Evolutionary conservation across 1,284 basidiomycete genomes (phyloP).

Genomic region (Marasmius fiardii): DNA sequence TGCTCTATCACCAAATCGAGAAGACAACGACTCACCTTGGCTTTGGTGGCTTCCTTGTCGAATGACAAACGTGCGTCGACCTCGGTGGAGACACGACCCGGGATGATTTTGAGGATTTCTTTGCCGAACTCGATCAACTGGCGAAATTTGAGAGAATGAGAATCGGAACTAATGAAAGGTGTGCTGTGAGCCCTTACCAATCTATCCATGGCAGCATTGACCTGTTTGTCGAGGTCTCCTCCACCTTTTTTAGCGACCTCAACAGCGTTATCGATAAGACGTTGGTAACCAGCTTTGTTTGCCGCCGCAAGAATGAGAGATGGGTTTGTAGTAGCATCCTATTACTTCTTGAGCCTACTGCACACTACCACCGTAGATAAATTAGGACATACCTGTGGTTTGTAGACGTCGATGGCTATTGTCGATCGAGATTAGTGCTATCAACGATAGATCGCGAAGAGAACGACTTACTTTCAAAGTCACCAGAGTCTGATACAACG

Average conservation of each 20-base stretch:
- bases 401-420: slow-evolving; percentile 85
- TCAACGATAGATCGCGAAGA: not conserved
- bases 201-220: slow-evolving; percentile 81
- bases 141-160: not conserved
- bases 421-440: slow-evolving; percentile 11
- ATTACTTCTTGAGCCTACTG: slow-evolving; percentile 7
- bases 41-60: slow-evolving; percentile 90
- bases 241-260: slow-evolving; percentile 82
- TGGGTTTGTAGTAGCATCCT: slow-evolving; percentile 95
- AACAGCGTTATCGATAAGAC: slow-evolving; percentile 83
- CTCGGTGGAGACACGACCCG: slow-evolving; percentile 98
- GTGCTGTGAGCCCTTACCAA: slow-evolving; percentile 56
- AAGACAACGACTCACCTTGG: slow-evolving; percentile 51
- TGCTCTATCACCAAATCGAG: not conserved
- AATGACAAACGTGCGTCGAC: slow-evolving; percentile 98
- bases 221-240: slow-evolving; percentile 67
- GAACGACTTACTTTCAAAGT: slow-evolving; percentile 68
- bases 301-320: slow-evolving; percentile 92
- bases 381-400: slow-evolving; percentile 66
- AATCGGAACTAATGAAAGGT: not conserved
- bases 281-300: slow-evolving; percentile 84
- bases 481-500: slow-evolving; percentile 93
- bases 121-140: slow-evolving; percentile 96
- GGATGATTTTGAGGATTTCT: slow-evolving; percentile 94
- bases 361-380: not conserved